Conservation (phyloP, 2,329 filamentous ascomycete species). For the Talaromyces sp. region DNA sequence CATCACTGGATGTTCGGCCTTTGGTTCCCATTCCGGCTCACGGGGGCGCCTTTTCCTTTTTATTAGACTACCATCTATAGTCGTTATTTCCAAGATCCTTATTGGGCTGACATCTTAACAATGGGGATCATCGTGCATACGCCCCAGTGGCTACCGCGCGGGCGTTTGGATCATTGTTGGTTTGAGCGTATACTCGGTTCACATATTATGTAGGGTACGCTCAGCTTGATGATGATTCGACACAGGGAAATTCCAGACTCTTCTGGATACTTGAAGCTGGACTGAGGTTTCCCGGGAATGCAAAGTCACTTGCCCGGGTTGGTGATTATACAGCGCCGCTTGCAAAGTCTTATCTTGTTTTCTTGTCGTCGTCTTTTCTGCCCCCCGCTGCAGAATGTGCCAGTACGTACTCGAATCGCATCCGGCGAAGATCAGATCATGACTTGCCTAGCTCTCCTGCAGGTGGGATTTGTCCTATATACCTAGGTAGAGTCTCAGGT, state of each 20-base stretch:
- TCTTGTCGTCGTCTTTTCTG: neutral
- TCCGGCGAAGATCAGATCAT: constrained; percentile 2
- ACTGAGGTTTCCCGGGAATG: neutral
- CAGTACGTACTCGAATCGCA: neutral
- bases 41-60: neutral
- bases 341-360: neutral
- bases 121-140: neutral
- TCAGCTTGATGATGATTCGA: constrained; percentile 3
- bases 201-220: neutral
- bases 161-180: neutral
- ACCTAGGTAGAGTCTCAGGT: neutral
- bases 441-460: neutral
- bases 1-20: neutral
- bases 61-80: neutral
- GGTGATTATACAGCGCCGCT: neutral
- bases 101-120: neutral
- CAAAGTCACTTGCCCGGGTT: neutral
- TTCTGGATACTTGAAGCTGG: neutral
- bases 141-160: neutral
- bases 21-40: neutral
- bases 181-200: neutral
- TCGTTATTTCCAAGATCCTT: neutral
- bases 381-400: neutral
- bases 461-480: neutral
- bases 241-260: neutral